A percentile compares a stretch with the other conserved stretches of the same genome.
Evolutionary conservation across 2,329 filamentous ascomycete genomes (phyloP).

Genomic region (Chaetomium sp.): DNA sequence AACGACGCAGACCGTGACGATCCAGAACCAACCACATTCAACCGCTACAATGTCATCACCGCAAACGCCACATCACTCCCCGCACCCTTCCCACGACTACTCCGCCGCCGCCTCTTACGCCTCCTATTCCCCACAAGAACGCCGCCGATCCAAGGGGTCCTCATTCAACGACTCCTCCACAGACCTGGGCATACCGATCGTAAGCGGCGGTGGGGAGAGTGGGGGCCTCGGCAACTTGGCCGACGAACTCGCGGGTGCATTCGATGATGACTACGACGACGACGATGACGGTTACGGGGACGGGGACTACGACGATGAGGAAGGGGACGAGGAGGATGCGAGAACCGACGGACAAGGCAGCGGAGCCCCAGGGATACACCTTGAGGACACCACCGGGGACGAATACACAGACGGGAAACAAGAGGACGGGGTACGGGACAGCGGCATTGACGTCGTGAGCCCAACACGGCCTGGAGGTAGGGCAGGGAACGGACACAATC

Average conservation of each 20-base stretch:
- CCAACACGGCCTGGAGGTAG: constrained; percentile 11
- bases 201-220: constrained; percentile 27
- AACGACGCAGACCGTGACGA: not conserved
- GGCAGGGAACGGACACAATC: constrained; percentile 6
- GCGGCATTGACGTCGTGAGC: constrained; percentile 37
- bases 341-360: constrained; percentile 9
- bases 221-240: constrained; percentile 64
- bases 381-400: constrained; percentile 27
- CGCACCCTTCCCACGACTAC: constrained; percentile 50
- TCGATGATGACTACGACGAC: constrained; percentile 50
- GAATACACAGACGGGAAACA: constrained; percentile 6
- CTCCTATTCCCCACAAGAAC: constrained; percentile 38
- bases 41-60: constrained; percentile 40
- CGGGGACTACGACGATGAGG: constrained; percentile 23
- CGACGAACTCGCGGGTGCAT: constrained; percentile 71
- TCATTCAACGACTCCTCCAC: constrained; percentile 45
- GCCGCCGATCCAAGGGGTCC: constrained; percentile 44
- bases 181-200: constrained; percentile 34
- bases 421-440: constrained; percentile 33
- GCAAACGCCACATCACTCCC: constrained; percentile 53
- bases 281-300: constrained; percentile 44
- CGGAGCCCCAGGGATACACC: constrained; percentile 32
- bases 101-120: constrained; percentile 34
- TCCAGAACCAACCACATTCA: not conserved
- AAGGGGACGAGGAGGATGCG: constrained; percentile 18